Base-by-base conservation (phyloP, 1,284 basidiomycete genomes). In the Papiliotrema laurentii region DNA sequence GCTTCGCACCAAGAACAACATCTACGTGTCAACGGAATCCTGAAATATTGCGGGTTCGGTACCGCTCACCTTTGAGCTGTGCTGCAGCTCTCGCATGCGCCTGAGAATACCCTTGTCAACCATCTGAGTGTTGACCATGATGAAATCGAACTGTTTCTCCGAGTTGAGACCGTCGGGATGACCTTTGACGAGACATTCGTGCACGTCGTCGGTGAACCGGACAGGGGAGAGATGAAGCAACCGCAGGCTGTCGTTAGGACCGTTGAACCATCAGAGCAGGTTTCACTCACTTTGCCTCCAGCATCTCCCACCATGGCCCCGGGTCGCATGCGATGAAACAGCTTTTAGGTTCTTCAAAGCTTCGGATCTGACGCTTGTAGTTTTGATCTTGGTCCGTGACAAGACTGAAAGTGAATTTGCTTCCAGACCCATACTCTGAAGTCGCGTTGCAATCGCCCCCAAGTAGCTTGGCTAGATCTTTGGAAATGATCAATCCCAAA, bases 401-500 rank as follows among this genome's bases (percentile, higher is more conserved):
- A 42, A 74, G 62, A 6, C 60, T 61, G 46, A 73, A 71, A 11
- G 60, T 63, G 45, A 74, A 74, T 7, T 50, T 66, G 27, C 63
- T 66, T 4, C 73, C 72, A 28, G 65, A 62, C 13, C 64, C 66
- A 38, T 63, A 60, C 26, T 63, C 65, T 14, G 66, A 69, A n/a
- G 56, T 52, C 36, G 66, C 69, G 21, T 55, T 60, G 26, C 69
- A 68, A 43, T 70, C 63, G 9, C 73, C 73, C 6, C 69, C 71
- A 2, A 75, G 55, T 3, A 73, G 49, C 2, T 58, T 53, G 0
- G 71, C 64, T 1, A 75, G 58, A 36, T 65, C 59, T 3, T 61
- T 59, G 0, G 68, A 69, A 47, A 75, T 75, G 50, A 66, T 63
- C 16, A 75, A 53, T 4, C 73, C 72, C 7, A 72, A 57, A n/a